A percentile compares a stretch with the other conserved stretches of the same genome.
Evolutionary conservation across 805 yeast genomes (phyloP).

Genomic region (Lachancea lanzarotensis): DNA sequence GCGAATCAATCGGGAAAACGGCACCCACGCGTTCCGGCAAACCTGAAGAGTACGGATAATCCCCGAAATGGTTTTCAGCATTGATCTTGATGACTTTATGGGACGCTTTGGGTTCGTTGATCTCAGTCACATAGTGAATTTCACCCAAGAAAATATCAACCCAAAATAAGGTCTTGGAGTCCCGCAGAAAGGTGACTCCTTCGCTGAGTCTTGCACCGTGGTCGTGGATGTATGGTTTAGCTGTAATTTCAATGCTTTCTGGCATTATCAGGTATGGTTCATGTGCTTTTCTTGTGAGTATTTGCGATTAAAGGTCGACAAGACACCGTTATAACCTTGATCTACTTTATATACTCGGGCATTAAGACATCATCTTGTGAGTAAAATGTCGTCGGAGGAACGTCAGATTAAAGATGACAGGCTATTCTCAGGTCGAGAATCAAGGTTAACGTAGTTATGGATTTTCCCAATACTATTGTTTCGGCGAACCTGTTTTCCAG

Average conservation of each 20-base stretch:
- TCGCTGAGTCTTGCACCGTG: conserved; percentile 44
- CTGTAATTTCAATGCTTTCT: background rate
- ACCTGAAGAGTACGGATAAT: conserved; percentile 11
- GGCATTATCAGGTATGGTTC: background rate
- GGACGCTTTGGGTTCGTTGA: conserved; percentile 19
- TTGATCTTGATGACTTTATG: conserved; percentile 21
- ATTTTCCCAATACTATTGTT: no score
- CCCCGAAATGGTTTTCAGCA: conserved; percentile 38
- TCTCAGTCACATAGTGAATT: conserved; percentile 31
- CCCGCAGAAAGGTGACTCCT: conserved; percentile 57
- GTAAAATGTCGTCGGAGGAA: background rate
- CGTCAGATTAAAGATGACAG: no score
- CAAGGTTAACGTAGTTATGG: no score
- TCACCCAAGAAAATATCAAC: conserved; percentile 36
- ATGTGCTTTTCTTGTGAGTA: background rate
- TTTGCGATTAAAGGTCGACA: background rate
- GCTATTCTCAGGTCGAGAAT: no score
- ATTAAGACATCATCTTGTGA: background rate
- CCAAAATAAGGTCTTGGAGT: conserved; percentile 44
- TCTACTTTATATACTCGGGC: background rate
- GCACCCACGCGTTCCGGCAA: conserved; percentile 54
- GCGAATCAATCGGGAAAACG: conserved; percentile 51
- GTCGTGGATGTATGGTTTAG: conserved; percentile 19
- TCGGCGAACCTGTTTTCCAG: no score
- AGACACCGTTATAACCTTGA: background rate